A percentile compares a stretch with the other conserved stretches of the same genome.
Conservation (phyloP, 176 grass and related monocot genomes). For the Aechmea fasciata region DNA sequence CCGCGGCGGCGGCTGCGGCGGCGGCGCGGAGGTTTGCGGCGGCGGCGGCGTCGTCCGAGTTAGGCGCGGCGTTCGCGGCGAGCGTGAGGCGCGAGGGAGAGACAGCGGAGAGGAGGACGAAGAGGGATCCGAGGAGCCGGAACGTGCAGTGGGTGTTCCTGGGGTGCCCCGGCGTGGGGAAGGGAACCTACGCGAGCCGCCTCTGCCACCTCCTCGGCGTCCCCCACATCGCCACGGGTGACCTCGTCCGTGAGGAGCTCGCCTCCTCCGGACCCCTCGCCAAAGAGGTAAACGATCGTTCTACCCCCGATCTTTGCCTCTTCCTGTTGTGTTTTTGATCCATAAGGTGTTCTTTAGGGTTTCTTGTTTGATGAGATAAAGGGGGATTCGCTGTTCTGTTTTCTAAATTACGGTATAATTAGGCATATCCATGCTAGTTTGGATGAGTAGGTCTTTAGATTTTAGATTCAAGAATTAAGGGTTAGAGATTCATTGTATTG, state of each 20-base stretch:
- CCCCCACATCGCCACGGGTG: slow-evolving; percentile 96
- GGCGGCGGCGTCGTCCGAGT: slow-evolving; percentile 12
- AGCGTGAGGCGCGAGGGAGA: slow-evolving; percentile 5
- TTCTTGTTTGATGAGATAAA: too few relatives aligned
- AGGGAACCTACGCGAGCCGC: slow-evolving; percentile 93
- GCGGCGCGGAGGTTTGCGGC: slow-evolving; percentile 21
- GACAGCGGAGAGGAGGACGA: slow-evolving; percentile 10
- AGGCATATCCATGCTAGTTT: too few relatives aligned
- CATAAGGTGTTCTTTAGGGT: too few relatives aligned
- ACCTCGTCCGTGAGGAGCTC: slow-evolving; percentile 83
- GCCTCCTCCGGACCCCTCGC: slow-evolving; percentile 40
- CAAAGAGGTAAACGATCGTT: slow-evolving; percentile 31
- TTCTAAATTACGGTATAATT: too few relatives aligned
- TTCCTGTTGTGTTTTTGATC: too few relatives aligned
- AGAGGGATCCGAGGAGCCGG: slow-evolving; percentile 26
- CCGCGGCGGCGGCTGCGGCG: slow-evolving; percentile 25
- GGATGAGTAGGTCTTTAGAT: too few relatives aligned
- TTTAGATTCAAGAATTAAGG: too few relatives aligned
- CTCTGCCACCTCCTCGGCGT: slow-evolving; percentile 69
- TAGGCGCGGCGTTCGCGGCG: not conserved
- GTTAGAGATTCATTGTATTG: too few relatives aligned
- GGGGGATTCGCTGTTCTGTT: too few relatives aligned
- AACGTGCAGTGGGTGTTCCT: slow-evolving; percentile 94
- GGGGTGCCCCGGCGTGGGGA: slow-evolving; percentile 86
- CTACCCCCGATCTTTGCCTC: too few relatives aligned